Conservation (phyloP, 139 green algal genomes). For the Pedinophyceae sp. region DNA sequence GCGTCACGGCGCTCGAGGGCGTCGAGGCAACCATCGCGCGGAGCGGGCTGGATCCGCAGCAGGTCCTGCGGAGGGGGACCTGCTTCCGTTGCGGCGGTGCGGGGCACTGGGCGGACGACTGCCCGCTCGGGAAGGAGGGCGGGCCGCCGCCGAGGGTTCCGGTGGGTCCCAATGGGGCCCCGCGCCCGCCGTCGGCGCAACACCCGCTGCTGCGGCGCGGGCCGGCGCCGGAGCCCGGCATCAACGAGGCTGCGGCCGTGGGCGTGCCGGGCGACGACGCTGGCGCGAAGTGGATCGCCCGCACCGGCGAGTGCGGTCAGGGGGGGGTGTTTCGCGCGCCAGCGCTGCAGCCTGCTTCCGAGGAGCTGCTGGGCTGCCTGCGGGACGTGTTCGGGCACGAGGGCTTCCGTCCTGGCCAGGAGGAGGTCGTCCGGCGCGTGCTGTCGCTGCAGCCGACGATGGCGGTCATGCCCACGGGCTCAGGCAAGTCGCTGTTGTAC, state of each 20-base stretch:
- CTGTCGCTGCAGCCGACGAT: constrained; percentile 49
- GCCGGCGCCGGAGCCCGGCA: neutral
- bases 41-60: too few species aligned
- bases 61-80: neutral
- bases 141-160: constrained; percentile 1
- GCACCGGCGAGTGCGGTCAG: neutral
- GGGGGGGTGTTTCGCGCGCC: neutral
- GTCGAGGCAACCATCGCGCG: neutral
- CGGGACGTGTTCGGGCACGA: constrained; percentile 33
- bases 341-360: constrained; percentile 11
- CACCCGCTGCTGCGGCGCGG: neutral
- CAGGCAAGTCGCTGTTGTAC: constrained; percentile 84
- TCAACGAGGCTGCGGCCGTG: neutral
- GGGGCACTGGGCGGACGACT: constrained; percentile 26
- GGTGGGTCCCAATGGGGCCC: neutral
- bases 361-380: too few species aligned
- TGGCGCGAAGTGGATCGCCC: neutral
- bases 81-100: constrained; percentile 35
- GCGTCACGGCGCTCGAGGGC: neutral
- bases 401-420: constrained; percentile 57
- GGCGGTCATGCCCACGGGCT: constrained; percentile 70
- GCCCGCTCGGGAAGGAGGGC: neutral
- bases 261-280: neutral
- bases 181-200: neutral
- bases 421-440: constrained; percentile 46